Percentiles rank a stretch among this genome's conserved stretches.
Conservation (phyloP, 805 yeast genomes). For the Tetrapisispora arboricola region DNA sequence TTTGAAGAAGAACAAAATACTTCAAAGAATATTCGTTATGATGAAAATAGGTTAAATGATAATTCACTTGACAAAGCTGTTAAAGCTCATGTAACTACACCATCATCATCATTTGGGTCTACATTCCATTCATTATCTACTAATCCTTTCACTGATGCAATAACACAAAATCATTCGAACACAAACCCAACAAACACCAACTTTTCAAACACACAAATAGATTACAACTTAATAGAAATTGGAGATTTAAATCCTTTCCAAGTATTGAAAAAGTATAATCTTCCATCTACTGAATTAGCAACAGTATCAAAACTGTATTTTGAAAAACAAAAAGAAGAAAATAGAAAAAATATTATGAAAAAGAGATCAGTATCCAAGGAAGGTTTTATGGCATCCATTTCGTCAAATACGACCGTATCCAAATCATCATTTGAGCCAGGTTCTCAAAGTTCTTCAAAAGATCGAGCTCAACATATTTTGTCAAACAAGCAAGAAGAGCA, state of each 20-base stretch:
- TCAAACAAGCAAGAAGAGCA: background rate
- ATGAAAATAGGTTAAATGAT: background rate
- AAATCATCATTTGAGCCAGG: background rate
- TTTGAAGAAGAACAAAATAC: background rate
- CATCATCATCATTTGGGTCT: constrained; percentile 1
- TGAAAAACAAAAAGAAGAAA: constrained; percentile 30
- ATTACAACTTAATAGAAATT: constrained; percentile 23
- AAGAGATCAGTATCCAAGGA: constrained; percentile 14
- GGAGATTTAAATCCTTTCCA: constrained; percentile 34
- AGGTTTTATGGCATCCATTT: background rate
- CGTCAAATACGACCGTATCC: background rate
- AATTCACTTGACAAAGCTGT: background rate
- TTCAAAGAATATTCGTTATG: background rate
- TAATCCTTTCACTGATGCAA: background rate
- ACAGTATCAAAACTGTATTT: constrained; percentile 29
- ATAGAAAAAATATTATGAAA: constrained; percentile 23
- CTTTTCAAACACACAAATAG: constrained; percentile 2
- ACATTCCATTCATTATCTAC: background rate
- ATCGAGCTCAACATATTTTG: too few species aligned
- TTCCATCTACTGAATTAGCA: constrained; percentile 31
- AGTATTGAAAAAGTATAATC: constrained; percentile 28
- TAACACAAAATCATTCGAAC: background rate
- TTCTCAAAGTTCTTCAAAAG: background rate
- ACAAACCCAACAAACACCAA: background rate
- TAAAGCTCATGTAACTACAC: background rate